Evolutionary conservation across 768 basidiomycete genomes (phyloP).

Genomic region (Tricholoma hemisulphureum): DNA sequence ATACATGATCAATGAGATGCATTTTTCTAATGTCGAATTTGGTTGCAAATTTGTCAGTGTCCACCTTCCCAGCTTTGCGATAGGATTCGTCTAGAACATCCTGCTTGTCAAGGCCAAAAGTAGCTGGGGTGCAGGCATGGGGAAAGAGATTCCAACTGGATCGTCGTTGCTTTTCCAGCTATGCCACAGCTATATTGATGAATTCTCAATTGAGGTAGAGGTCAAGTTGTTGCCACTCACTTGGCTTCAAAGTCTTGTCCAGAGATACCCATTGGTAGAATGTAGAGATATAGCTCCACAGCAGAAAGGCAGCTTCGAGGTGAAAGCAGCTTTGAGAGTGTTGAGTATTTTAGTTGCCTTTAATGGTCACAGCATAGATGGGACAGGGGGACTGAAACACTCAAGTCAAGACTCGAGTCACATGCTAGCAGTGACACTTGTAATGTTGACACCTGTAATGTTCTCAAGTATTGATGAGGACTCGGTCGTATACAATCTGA

Average conservation of each 20-base stretch:
- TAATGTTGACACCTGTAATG: too few relatives aligned
- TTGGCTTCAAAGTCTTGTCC: background rate
- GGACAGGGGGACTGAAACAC: too few relatives aligned
- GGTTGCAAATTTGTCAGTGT: conserved; percentile 15
- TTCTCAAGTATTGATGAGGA: too few relatives aligned
- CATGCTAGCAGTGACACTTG: too few relatives aligned
- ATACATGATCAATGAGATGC: conserved; percentile 14
- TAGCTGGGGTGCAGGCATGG: conserved; percentile 21
- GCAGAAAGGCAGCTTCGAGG: background rate
- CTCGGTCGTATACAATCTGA: too few relatives aligned
- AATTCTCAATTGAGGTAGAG: background rate
- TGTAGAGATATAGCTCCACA: background rate
- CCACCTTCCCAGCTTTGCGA: conserved; percentile 26
- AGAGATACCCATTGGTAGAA: background rate
- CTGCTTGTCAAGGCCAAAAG: conserved; percentile 23
- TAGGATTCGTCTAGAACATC: conserved; percentile 28
- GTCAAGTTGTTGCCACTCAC: background rate
- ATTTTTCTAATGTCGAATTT: conserved; percentile 15
- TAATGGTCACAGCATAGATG: too few relatives aligned
- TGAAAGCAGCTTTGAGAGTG: conserved; percentile 1
- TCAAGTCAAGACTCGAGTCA: too few relatives aligned
- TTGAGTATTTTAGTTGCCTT: background rate
- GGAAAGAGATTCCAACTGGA: conserved; percentile 1
- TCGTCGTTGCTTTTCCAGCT: conserved; percentile 4
- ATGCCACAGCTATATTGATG: background rate